Evolutionary conservation across 768 basidiomycete genomes (phyloP).

Genomic region (Leucosporidium creatinivorum): DNA sequence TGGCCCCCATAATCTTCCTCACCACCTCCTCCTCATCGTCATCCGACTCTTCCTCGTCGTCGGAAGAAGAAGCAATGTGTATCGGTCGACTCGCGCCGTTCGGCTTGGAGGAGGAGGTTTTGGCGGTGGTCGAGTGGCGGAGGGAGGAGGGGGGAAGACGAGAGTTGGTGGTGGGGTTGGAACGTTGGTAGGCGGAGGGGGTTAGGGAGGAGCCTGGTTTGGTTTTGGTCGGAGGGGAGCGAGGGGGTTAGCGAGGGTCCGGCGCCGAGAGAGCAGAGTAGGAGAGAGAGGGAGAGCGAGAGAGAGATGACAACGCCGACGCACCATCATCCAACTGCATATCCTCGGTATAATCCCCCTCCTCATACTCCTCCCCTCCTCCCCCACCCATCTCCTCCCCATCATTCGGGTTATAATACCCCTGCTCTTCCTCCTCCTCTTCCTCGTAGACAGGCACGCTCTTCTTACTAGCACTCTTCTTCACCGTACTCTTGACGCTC

Average conservation of each 20-base stretch:
- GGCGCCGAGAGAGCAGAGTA: not conserved
- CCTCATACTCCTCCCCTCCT: slow-evolving; percentile 1
- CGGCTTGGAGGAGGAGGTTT: not conserved
- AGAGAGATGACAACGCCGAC: not conserved
- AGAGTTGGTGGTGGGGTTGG: slow-evolving; percentile 4
- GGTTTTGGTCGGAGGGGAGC: not conserved
- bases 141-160: slow-evolving; percentile 15
- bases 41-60: slow-evolving; percentile 14
- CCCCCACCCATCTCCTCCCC: slow-evolving; percentile 8
- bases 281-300: too few relatives aligned
- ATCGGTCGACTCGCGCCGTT: not conserved
- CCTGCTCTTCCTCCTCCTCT: not conserved
- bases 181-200: slow-evolving; percentile 3
- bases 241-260: not conserved
- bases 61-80: not conserved
- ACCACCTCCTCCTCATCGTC: slow-evolving; percentile 4
- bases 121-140: slow-evolving; percentile 12
- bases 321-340: slow-evolving; percentile 23
- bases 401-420: not conserved
- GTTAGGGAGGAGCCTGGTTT: slow-evolving; percentile 13
- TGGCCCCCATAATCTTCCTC: not conserved
- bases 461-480: not conserved
- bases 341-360: slow-evolving; percentile 5
- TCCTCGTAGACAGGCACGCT: not conserved
- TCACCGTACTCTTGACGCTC: slow-evolving; percentile 6